phyloP scores from a whole-genome alignment of 176 grass and related monocot species.

The Eleusine coracana region DNA sequence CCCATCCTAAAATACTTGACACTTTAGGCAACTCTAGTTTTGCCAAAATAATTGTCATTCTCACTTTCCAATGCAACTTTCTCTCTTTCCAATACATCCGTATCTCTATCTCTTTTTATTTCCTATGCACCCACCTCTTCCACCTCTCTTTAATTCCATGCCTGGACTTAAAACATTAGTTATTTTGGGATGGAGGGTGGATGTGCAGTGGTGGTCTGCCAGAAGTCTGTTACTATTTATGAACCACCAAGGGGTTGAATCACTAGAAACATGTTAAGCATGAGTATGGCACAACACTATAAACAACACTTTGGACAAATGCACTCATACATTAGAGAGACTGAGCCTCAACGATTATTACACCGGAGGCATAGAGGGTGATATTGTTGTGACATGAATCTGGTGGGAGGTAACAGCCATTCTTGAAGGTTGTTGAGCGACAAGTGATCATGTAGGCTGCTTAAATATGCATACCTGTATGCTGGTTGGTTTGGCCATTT shows the following conservation, averaged over 20 bases:
- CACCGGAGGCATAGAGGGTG: neutral
- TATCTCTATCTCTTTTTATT: too few relatives aligned
- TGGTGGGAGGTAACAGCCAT: neutral
- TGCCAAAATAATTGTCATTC: too few relatives aligned
- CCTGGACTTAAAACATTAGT: too few relatives aligned
- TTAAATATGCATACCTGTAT: neutral
- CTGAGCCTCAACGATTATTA: neutral
- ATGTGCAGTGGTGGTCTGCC: neutral
- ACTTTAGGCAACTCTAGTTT: too few relatives aligned
- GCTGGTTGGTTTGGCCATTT: neutral
- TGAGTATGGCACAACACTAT: neutral
- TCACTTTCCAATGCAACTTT: too few relatives aligned
- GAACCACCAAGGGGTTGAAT: neutral
- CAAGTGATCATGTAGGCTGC: neutral
- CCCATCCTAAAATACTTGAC: too few relatives aligned
- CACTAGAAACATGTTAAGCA: neutral
- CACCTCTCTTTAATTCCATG: too few relatives aligned
- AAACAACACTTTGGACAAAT: neutral
- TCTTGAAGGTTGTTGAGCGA: neutral
- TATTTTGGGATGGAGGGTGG: too few relatives aligned
- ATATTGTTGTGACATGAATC: neutral
- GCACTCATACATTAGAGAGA: neutral
- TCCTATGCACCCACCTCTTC: too few relatives aligned
- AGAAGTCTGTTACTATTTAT: neutral
- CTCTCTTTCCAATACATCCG: too few relatives aligned